Evolutionary conservation across 257 asterid species (phyloP).

Genomic region (Anisodus tanguticus): DNA sequence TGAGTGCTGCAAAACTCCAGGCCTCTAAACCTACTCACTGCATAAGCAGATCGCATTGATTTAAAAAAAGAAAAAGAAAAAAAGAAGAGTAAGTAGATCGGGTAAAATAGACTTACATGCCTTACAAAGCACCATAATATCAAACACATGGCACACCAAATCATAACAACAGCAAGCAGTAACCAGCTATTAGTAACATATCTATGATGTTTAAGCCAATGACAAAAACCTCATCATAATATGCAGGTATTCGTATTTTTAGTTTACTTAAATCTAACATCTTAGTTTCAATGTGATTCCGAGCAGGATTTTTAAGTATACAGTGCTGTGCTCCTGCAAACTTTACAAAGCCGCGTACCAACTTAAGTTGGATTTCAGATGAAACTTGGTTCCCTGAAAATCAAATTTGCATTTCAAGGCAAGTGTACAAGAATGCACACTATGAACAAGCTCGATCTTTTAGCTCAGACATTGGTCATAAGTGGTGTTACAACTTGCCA

Average conservation of each 20-base stretch:
- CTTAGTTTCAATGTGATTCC: constrained; percentile 10
- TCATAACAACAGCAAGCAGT: neutral
- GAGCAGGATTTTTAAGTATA: constrained; percentile 58
- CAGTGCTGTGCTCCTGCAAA: constrained; percentile 47
- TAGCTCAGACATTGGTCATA: constrained; percentile 40
- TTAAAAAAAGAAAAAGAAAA: neutral
- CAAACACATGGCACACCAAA: neutral
- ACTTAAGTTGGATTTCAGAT: constrained; percentile 48
- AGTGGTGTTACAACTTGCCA: constrained; percentile 60
- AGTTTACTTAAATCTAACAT: neutral
- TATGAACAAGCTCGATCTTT: constrained; percentile 47
- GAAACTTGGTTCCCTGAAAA: constrained; percentile 49
- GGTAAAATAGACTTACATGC: neutral
- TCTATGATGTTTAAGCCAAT: neutral
- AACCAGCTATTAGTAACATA: neutral
- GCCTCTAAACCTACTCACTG: neutral
- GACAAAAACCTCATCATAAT: neutral
- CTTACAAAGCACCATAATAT: neutral
- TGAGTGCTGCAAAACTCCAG: neutral
- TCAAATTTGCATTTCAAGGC: constrained; percentile 43
- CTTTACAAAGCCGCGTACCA: constrained; percentile 38
- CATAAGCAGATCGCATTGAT: neutral
- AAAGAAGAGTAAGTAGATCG: neutral
- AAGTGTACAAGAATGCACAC: constrained; percentile 35
- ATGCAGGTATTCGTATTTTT: neutral